Conservation (phyloP, 345 rosid genomes). For the Durio zibethinus region DNA sequence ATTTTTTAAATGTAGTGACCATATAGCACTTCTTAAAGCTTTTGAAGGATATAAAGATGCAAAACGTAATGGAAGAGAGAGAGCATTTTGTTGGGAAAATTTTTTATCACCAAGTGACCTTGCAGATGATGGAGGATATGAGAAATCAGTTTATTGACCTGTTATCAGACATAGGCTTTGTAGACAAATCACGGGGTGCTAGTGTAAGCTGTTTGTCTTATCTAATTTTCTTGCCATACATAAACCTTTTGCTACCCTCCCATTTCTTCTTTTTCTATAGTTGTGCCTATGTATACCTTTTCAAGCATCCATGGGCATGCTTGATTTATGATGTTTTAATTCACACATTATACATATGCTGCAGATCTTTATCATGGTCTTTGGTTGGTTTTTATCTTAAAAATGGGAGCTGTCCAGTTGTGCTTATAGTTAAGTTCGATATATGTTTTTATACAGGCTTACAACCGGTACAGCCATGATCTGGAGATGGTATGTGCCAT, state of each 20-base stretch:
- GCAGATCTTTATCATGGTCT: background rate
- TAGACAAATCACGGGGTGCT: conserved; percentile 75
- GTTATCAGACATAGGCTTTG: conserved; percentile 84
- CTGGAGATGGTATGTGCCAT: conserved; percentile 87
- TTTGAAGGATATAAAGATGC: conserved; percentile 82
- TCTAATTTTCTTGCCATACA: background rate
- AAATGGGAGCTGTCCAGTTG: background rate
- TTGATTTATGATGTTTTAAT: background rate
- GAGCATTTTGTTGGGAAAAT: conserved; percentile 82
- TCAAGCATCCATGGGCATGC: background rate
- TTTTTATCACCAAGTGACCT: conserved; percentile 73
- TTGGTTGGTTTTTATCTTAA: background rate
- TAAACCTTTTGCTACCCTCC: background rate
- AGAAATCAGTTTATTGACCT: conserved; percentile 85
- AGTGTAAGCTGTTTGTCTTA: conserved; percentile 49
- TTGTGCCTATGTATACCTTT: background rate
- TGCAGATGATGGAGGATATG: conserved; percentile 95
- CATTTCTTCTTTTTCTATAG: background rate
- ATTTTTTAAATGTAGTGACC: conserved; percentile 64
- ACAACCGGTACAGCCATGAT: conserved; percentile 75
- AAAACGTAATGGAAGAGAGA: conserved; percentile 60
- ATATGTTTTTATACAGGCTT: conserved; percentile 48
- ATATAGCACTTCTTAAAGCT: conserved; percentile 91
- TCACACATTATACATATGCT: background rate
- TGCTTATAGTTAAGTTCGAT: background rate